These are phyloP conservation scores for Blakeslea trispora DNA, from an alignment of 371 early-diverging fungal species.

Conservation along the genomic window DNA sequence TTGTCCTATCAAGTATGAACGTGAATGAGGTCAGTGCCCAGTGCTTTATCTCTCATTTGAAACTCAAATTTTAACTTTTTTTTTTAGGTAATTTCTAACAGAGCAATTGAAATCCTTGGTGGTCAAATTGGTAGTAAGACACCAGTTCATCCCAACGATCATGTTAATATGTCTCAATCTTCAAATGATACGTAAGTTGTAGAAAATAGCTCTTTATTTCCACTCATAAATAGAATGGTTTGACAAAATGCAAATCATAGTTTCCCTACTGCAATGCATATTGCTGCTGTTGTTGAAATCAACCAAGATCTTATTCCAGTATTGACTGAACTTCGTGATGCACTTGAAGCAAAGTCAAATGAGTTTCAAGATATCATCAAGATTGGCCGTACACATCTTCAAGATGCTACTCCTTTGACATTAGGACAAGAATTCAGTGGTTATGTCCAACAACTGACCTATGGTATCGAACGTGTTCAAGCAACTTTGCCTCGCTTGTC, in stretches of 20 bases:
- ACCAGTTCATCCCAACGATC: slow-evolving; percentile 97
- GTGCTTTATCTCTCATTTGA: no score
- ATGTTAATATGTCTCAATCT: slow-evolving; percentile 96
- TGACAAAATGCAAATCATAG: slow-evolving; percentile 19
- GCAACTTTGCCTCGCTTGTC: slow-evolving; percentile 78
- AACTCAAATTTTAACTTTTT: background rate
- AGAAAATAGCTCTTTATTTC: no score
- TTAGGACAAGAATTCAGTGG: slow-evolving; percentile 98
- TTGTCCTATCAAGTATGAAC: slow-evolving; percentile 69
- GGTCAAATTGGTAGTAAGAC: slow-evolving; percentile 87
- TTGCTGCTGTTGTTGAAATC: slow-evolving; percentile 86
- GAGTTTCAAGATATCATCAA: slow-evolving; percentile 90
- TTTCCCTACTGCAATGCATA: slow-evolving; percentile 98
- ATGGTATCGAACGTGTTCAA: slow-evolving; percentile 84
- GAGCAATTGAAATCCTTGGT: slow-evolving; percentile 93
- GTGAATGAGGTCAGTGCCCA: slow-evolving; percentile 63
- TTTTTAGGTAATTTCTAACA: slow-evolving; percentile 85
- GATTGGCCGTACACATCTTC: slow-evolving; percentile 94
- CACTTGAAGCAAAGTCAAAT: slow-evolving; percentile 71
- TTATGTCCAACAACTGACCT: slow-evolving; percentile 84
- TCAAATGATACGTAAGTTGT: slow-evolving; percentile 85
- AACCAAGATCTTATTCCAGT: slow-evolving; percentile 80
- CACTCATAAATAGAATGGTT: background rate
- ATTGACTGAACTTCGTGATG: slow-evolving; percentile 71
- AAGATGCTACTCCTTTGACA: slow-evolving; percentile 96